These are phyloP conservation scores for Fistulifera pelliculosa DNA, from an alignment of 108 stramenopile genomes.

Conservation along the genomic window DNA sequence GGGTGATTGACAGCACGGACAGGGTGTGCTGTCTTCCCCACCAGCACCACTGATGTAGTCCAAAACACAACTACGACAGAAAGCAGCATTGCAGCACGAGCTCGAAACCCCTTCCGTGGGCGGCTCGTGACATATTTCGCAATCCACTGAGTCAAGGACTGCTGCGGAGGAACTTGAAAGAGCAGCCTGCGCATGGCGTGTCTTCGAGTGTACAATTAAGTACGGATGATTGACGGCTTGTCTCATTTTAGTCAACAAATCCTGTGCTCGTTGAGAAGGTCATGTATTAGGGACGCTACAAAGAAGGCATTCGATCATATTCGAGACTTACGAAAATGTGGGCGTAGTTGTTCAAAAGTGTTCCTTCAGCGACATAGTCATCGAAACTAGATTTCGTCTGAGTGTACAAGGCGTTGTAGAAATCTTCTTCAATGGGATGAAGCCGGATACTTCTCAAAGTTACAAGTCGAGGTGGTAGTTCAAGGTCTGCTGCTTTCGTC, in stretches of 20 bases:
- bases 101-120: constrained; percentile 67
- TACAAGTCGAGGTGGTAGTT: constrained; percentile 86
- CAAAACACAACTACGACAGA: constrained; percentile 72
- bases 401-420: constrained; percentile 96
- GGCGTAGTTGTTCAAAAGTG: constrained; percentile 97
- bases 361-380: constrained; percentile 87
- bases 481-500: constrained; percentile 89
- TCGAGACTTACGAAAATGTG: constrained; percentile 73
- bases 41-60: constrained; percentile 65
- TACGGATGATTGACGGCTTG: constrained; percentile 98
- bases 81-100: constrained; percentile 66
- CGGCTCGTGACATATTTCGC: constrained; percentile 76
- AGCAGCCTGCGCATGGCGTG: constrained; percentile 8
- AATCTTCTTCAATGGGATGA: constrained; percentile 92
- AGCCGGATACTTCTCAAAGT: constrained; percentile 74
- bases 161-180: constrained; percentile 5
- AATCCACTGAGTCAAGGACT: constrained; percentile 59
- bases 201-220: constrained; percentile 41
- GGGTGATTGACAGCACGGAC: constrained; percentile 68
- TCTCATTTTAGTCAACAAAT: constrained; percentile 91
- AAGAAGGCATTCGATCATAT: background rate
- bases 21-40: constrained; percentile 27
- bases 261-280: constrained; percentile 2
- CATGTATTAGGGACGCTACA: background rate
- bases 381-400: constrained; percentile 91